Conservation (phyloP, 176 grass and related monocot species). For the Triticum timopheevii region DNA sequence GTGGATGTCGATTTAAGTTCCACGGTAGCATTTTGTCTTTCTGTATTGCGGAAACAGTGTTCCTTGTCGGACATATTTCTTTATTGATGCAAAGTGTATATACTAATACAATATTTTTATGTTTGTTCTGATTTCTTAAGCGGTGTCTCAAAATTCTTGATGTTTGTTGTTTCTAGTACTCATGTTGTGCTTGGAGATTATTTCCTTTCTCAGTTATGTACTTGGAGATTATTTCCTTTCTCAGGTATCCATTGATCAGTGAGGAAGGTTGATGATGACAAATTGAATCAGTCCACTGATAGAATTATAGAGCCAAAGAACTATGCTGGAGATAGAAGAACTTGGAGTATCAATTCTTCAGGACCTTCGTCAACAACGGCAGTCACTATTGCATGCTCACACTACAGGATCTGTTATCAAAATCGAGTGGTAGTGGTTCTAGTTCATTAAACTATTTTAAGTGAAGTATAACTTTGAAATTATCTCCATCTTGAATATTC, state of each 20-base stretch:
- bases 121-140: background rate
- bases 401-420: no score
- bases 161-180: constrained; percentile 3
- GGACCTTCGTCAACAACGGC: no score
- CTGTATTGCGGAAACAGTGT: background rate
- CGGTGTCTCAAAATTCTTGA: background rate
- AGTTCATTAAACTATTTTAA: background rate
- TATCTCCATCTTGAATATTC: background rate
- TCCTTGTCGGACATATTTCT: background rate
- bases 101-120: background rate
- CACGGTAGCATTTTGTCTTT: background rate
- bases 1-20: background rate
- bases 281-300: constrained; percentile 77
- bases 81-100: background rate
- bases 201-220: constrained; percentile 35
- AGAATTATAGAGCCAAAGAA: constrained; percentile 72
- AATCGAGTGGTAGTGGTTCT: no score
- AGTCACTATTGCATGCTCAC: no score
- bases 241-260: constrained; percentile 82
- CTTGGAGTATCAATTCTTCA: constrained; percentile 47
- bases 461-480: background rate
- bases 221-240: no score
- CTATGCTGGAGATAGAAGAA: constrained; percentile 77
- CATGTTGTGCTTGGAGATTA: background rate
- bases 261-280: constrained; percentile 73